These are phyloP conservation scores for Alternaria longipes DNA, from an alignment of 2,329 filamentous ascomycete genomes.

Conservation along the genomic window DNA sequence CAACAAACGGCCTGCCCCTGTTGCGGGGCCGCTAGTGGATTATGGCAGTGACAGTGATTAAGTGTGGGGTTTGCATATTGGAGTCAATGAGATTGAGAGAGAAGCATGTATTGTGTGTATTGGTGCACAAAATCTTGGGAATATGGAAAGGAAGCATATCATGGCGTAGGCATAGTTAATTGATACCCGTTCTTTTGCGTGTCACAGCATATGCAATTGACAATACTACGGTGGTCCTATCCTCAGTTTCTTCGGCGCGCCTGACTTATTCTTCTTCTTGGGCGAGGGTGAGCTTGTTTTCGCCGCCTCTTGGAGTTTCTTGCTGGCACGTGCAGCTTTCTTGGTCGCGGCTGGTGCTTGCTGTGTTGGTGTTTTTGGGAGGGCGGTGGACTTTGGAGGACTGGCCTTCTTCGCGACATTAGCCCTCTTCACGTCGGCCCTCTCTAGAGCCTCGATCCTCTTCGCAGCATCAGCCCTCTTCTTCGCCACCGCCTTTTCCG, in stretches of 20 bases:
- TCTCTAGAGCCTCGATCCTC: background rate
- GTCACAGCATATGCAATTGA: background rate
- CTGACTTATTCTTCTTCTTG: background rate
- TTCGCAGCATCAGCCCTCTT: too few species aligned
- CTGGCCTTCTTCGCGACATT: background rate
- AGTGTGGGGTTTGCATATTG: background rate
- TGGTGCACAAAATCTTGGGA: background rate
- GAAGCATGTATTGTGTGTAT: background rate
- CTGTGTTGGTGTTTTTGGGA: too few species aligned
- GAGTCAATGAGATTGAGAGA: background rate
- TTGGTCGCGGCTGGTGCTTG: too few species aligned
- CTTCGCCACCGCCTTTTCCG: too few species aligned
- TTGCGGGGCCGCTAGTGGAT: slow-evolving; percentile 78
- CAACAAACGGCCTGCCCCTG: slow-evolving; percentile 62
- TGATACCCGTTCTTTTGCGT: slow-evolving; percentile 9
- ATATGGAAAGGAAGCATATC: background rate
- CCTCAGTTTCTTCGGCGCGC: background rate
- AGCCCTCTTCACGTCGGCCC: background rate
- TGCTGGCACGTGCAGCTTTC: too few species aligned
- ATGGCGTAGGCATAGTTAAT: slow-evolving; percentile 6
- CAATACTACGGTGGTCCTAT: background rate
- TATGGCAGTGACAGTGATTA: slow-evolving; percentile 83
- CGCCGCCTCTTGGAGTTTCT: too few species aligned
- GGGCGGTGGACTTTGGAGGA: background rate
- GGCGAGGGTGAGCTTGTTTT: too few species aligned